Evolutionary conservation across 305 asterid species (phyloP).

Genomic region (Fraxinus dipetala): DNA sequence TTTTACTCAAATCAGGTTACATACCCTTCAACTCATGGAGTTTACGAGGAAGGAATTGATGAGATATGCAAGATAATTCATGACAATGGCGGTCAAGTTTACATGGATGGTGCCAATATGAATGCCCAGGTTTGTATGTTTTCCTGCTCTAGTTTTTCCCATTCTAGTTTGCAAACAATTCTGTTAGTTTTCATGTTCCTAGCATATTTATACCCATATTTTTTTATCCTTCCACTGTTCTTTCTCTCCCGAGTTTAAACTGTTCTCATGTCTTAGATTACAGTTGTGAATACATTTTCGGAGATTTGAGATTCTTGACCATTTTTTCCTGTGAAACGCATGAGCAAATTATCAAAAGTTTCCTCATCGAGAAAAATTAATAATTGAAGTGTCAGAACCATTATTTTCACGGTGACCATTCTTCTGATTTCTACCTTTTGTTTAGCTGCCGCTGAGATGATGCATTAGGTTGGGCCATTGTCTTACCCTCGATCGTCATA

Average conservation of each 20-base stretch:
- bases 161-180: background rate
- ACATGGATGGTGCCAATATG: slow-evolving; percentile 64
- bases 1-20: slow-evolving; percentile 36
- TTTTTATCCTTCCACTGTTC: background rate
- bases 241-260: background rate
- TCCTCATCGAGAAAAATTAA: background rate
- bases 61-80: slow-evolving; percentile 57
- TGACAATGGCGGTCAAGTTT: slow-evolving; percentile 57
- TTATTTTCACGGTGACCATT: background rate
- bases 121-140: slow-evolving; percentile 46
- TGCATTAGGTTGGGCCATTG: background rate
- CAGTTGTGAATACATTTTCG: background rate
- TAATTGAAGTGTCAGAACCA: background rate
- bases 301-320: background rate
- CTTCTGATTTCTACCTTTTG: background rate
- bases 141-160: background rate
- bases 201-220: background rate
- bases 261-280: background rate
- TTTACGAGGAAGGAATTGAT: slow-evolving; percentile 57
- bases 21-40: slow-evolving; percentile 60
- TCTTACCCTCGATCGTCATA: background rate
- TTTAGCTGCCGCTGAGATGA: background rate
- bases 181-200: background rate
- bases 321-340: background rate
- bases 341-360: background rate